A percentile compares a stretch with the other conserved stretches of the same genome.
These are phyloP conservation scores for Monoraphidium neglectum DNA, from an alignment of 139 green algal genomes.

Conservation along the genomic window DNA sequence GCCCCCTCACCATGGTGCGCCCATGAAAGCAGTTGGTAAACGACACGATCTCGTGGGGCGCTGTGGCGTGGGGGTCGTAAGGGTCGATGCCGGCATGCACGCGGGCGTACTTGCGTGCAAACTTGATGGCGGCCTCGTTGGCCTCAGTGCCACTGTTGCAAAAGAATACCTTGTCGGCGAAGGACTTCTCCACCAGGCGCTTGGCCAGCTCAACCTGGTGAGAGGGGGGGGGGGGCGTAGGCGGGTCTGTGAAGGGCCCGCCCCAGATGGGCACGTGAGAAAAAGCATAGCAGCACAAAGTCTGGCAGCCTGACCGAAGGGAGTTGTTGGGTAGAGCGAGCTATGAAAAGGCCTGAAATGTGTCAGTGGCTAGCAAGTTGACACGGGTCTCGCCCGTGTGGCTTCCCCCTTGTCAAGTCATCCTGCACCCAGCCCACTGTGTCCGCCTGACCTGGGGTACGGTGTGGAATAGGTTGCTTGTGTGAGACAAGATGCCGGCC, in stretches of 20 bases:
- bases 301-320: too few relatives aligned
- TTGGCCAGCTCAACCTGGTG: constrained; percentile 87
- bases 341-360: too few relatives aligned
- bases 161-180: constrained; percentile 97
- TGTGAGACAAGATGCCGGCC: constrained; percentile 83
- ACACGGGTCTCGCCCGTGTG: too few relatives aligned
- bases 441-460: constrained; percentile 68
- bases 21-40: constrained; percentile 97
- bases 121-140: constrained; percentile 99
- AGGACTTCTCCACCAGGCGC: constrained; percentile 85
- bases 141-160: constrained; percentile 97
- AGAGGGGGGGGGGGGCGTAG: too few relatives aligned
- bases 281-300: too few relatives aligned
- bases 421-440: too few relatives aligned
- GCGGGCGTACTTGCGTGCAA: constrained; percentile 92
- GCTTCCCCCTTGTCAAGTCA: too few relatives aligned
- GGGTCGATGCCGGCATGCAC: constrained; percentile 75
- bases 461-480: constrained; percentile 98
- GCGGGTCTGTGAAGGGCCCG: too few relatives aligned
- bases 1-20: constrained; percentile 90
- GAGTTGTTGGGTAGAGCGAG: too few relatives aligned
- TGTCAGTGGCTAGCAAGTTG: too few relatives aligned
- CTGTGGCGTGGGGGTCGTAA: constrained; percentile 57
- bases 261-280: too few relatives aligned
- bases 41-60: constrained; percentile 88